Percentiles rank a stretch among this genome's conserved stretches.
phyloP scores from a whole-genome alignment of 164 flowering plant genomes.

The Warburgia ugandensis region DNA sequence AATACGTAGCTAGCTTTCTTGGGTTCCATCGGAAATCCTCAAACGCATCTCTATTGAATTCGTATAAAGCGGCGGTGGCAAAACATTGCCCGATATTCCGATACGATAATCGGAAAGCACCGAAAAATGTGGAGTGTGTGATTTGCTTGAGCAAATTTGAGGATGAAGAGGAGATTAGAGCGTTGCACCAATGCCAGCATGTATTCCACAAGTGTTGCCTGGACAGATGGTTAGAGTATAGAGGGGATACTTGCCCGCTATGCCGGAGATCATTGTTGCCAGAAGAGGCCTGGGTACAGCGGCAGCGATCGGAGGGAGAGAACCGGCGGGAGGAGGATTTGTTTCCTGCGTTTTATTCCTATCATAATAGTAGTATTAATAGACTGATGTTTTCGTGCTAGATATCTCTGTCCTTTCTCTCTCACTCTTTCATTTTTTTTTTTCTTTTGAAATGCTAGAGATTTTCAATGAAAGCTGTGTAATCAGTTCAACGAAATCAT shows the following conservation, averaged over 20 bases:
- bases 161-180: slow-evolving; percentile 8
- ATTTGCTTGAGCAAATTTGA: slow-evolving; percentile 7
- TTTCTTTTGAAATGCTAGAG: too few species aligned
- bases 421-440: too few species aligned
- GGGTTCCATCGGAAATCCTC: neutral
- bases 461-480: too few species aligned
- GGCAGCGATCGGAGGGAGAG: slow-evolving; percentile 11
- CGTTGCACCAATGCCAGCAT: slow-evolving; percentile 5
- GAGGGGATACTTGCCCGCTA: neutral
- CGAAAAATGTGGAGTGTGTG: neutral
- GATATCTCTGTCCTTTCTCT: neutral
- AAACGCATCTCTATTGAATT: neutral
- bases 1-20: neutral
- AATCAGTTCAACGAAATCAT: too few species aligned
- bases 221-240: slow-evolving; percentile 4
- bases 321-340: slow-evolving; percentile 30
- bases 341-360: slow-evolving; percentile 21
- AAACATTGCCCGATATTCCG: neutral
- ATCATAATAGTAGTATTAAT: slow-evolving; percentile 20
- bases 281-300: slow-evolving; percentile 16
- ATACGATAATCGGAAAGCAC: neutral
- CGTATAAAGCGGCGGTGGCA: neutral
- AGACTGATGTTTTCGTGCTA: neutral
- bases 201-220: slow-evolving; percentile 10
- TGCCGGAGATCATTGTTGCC: slow-evolving; percentile 21